Conservation (phyloP, 75 land plant species). For the Pinus taeda region DNA sequence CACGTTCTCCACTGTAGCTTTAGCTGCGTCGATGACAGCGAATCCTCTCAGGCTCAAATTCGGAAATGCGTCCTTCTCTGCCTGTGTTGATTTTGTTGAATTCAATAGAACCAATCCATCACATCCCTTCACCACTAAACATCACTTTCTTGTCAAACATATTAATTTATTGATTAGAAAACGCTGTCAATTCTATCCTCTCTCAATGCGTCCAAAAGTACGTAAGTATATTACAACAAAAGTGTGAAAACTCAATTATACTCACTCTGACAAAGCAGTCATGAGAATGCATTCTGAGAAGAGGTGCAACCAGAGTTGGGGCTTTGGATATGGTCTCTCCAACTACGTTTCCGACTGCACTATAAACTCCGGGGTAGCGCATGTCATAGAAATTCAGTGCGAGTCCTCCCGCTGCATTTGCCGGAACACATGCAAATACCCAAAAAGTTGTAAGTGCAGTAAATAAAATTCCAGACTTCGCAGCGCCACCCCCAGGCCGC, state of each 20-base stretch:
- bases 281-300: conserved; percentile 35
- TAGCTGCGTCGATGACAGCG: too few relatives aligned
- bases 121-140: conserved; percentile 28
- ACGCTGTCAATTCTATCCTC: too few relatives aligned
- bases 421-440: too few relatives aligned
- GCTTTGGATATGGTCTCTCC: conserved; percentile 36
- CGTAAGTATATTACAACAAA: too few relatives aligned
- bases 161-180: neutral
- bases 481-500: too few relatives aligned
- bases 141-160: neutral
- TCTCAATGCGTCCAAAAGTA: too few relatives aligned
- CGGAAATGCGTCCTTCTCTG: conserved; percentile 43
- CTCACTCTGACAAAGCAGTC: conserved; percentile 22
- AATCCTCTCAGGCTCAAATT: conserved; percentile 37
- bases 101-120: conserved; percentile 70
- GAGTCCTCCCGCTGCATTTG: neutral
- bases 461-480: too few relatives aligned
- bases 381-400: conserved; percentile 34
- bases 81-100: conserved; percentile 33
- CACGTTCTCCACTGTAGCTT: too few relatives aligned
- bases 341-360: conserved; percentile 38
- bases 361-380: conserved; percentile 63
- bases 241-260: neutral
- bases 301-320: conserved; percentile 17
- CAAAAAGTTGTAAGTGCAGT: too few relatives aligned